Conservation (phyloP, 495 filamentous ascomycete genomes). For the Lepidopterella palustris region DNA sequence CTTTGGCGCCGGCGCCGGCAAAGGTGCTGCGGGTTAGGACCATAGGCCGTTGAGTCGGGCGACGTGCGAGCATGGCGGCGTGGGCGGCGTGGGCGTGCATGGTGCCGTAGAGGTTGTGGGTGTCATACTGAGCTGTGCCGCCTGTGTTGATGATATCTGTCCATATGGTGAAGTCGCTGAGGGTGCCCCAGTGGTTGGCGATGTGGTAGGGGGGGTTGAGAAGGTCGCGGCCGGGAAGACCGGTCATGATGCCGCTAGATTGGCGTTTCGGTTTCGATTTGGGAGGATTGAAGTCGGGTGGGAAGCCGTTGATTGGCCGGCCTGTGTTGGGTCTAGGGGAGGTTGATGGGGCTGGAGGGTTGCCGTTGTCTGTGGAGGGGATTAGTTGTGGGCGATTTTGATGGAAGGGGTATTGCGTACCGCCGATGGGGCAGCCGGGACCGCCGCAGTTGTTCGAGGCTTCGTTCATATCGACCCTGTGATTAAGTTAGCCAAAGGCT, state of each 20-base stretch:
- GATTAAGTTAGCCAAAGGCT: slow-evolving; percentile 18
- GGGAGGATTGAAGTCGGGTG: slow-evolving; percentile 65
- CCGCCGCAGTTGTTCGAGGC: slow-evolving; percentile 52
- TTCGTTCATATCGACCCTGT: slow-evolving; percentile 46
- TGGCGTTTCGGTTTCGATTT: slow-evolving; percentile 53
- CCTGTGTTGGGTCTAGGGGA: slow-evolving; percentile 46
- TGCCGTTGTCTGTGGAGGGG: slow-evolving; percentile 16
- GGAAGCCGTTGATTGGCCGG: slow-evolving; percentile 63
- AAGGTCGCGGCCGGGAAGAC: slow-evolving; percentile 61
- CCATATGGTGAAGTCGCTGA: slow-evolving; percentile 52
- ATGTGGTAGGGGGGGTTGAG: slow-evolving; percentile 75
- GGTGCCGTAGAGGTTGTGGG: slow-evolving; percentile 78
- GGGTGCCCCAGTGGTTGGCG: slow-evolving; percentile 48
- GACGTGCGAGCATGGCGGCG: slow-evolving; percentile 61
- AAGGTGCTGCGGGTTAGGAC: slow-evolving; percentile 83
- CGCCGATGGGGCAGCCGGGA: slow-evolving; percentile 59
- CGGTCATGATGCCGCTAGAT: slow-evolving; percentile 50
- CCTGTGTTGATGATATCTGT: slow-evolving; percentile 68
- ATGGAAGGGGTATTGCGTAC: slow-evolving; percentile 61
- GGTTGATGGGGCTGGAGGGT: slow-evolving; percentile 11
- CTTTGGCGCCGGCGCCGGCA: slow-evolving; percentile 66
- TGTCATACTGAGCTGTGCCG: slow-evolving; percentile 70
- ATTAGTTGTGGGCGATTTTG: slow-evolving; percentile 60
- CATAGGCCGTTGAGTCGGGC: slow-evolving; percentile 61
- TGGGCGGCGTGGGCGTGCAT: slow-evolving; percentile 71